A percentile compares a stretch with the other conserved stretches of the same genome.
phyloP scores from a whole-genome alignment of 345 rosid genomes.

The Garcia nutans region DNA sequence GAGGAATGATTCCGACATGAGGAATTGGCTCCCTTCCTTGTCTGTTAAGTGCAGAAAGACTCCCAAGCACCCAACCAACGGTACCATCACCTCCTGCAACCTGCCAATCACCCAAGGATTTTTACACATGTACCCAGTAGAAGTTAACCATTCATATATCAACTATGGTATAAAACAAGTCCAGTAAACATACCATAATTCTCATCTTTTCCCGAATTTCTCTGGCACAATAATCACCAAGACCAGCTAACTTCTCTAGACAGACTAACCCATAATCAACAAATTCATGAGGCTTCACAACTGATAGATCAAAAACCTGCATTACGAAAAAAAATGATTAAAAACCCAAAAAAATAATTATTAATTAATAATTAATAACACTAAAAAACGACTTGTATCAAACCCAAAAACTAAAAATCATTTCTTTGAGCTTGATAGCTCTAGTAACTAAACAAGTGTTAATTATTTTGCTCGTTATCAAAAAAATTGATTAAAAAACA shows the following conservation, averaged over 20 bases:
- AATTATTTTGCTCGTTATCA: neutral
- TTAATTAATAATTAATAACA: neutral
- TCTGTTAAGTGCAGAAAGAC: constrained; percentile 63
- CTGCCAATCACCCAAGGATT: constrained; percentile 43
- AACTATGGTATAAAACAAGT: neutral
- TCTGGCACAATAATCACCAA: constrained; percentile 74
- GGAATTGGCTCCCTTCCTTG: constrained; percentile 67
- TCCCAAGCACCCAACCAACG: constrained; percentile 93
- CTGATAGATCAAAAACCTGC: constrained; percentile 80
- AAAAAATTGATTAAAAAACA: neutral
- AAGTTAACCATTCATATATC: neutral
- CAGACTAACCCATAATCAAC: constrained; percentile 76
- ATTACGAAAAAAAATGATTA: constrained; percentile 11
- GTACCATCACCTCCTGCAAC: constrained; percentile 99
- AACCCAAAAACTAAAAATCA: neutral
- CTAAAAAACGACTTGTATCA: neutral
- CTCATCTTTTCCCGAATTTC: constrained; percentile 76
- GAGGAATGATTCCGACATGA: constrained; percentile 87
- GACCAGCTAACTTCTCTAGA: constrained; percentile 66
- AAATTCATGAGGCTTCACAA: constrained; percentile 81
- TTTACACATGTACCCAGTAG: neutral
- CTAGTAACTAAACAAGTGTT: neutral
- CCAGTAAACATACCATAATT: constrained; percentile 60
- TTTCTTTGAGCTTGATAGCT: neutral
- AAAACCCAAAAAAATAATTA: neutral